Percentiles rank a stretch among this genome's conserved stretches.
phyloP scores from a whole-genome alignment of 768 basidiomycete species.

The Phaffia tasmanica region DNA sequence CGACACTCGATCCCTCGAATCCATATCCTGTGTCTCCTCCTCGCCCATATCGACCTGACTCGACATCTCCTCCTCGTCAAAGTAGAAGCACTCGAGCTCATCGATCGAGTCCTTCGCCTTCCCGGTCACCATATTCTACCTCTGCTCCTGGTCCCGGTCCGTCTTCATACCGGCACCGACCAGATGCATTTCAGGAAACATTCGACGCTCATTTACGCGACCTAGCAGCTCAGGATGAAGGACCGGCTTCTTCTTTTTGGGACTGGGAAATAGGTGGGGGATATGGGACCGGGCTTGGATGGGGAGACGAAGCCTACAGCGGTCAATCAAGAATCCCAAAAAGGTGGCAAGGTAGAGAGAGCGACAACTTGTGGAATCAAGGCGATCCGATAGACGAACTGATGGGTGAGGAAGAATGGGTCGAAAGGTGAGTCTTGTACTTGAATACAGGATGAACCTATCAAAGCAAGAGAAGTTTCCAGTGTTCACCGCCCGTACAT shows the following conservation, averaged over 20 bases:
- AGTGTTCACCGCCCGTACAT: too few relatives aligned
- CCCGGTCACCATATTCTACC: too few relatives aligned
- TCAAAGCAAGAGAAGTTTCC: constrained; percentile 3
- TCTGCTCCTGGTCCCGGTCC: too few relatives aligned
- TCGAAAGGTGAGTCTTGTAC: constrained; percentile 12
- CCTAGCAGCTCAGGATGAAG: constrained; percentile 13
- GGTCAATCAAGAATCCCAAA: background rate
- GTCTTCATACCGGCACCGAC: too few relatives aligned
- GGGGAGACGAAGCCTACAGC: constrained; percentile 19
- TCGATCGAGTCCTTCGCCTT: too few relatives aligned
- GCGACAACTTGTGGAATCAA: constrained; percentile 22
- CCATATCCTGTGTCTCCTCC: too few relatives aligned
- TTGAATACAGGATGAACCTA: constrained; percentile 3
- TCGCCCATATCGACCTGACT: too few relatives aligned
- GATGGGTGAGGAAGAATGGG: constrained; percentile 4
- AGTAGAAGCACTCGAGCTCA: too few relatives aligned
- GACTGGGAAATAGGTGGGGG: constrained; percentile 11
- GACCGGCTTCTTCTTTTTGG: background rate
- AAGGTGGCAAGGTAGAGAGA: background rate
- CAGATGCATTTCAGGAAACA: too few relatives aligned
- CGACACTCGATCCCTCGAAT: too few relatives aligned
- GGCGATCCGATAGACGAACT: background rate
- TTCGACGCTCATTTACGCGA: constrained; percentile 21
- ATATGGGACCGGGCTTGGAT: constrained; percentile 13
- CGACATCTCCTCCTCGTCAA: too few relatives aligned